Percentiles rank a stretch among this genome's conserved stretches.
phyloP scores from a whole-genome alignment of 179 eudicot genomes.

The Amaranthus tricolor region DNA sequence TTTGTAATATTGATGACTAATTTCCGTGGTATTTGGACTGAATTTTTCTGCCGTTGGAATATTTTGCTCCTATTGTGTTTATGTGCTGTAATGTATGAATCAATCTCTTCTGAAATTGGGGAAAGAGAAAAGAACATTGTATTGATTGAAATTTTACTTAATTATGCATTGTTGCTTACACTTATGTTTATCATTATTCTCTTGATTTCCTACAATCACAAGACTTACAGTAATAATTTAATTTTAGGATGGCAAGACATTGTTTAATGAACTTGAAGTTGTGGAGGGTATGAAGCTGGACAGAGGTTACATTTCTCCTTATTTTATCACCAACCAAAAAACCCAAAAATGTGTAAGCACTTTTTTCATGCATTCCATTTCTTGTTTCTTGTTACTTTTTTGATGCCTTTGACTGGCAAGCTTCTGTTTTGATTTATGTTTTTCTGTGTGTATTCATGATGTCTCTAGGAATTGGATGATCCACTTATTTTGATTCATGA shows the following conservation, averaged over 20 bases:
- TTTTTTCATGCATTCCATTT: neutral
- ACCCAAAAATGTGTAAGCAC: slow-evolving; percentile 77
- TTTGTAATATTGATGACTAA: too few species aligned
- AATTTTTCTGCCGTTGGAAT: too few species aligned
- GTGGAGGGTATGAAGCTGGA: slow-evolving; percentile 93
- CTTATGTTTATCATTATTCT: too few species aligned
- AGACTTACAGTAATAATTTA: too few species aligned
- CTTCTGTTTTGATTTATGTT: neutral
- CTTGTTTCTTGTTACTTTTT: neutral
- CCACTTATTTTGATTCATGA: slow-evolving; percentile 48
- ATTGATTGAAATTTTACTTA: too few species aligned
- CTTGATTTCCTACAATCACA: too few species aligned
- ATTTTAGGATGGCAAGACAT: slow-evolving; percentile 74
- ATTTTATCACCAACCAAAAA: slow-evolving; percentile 67
- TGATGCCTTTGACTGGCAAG: neutral
- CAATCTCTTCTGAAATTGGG: too few species aligned
- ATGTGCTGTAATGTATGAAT: too few species aligned
- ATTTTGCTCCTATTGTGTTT: too few species aligned
- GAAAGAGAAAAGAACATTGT: too few species aligned
- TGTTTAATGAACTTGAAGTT: slow-evolving; percentile 77
- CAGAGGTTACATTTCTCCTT: slow-evolving; percentile 88
- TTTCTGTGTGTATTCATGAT: neutral
- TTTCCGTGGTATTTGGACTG: too few species aligned
- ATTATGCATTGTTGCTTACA: too few species aligned
- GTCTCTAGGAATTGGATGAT: slow-evolving; percentile 48